A percentile compares a stretch with the other conserved stretches of the same genome.
phyloP scores from a whole-genome alignment of 306 rosid genomes.

The Quercus glauca region DNA sequence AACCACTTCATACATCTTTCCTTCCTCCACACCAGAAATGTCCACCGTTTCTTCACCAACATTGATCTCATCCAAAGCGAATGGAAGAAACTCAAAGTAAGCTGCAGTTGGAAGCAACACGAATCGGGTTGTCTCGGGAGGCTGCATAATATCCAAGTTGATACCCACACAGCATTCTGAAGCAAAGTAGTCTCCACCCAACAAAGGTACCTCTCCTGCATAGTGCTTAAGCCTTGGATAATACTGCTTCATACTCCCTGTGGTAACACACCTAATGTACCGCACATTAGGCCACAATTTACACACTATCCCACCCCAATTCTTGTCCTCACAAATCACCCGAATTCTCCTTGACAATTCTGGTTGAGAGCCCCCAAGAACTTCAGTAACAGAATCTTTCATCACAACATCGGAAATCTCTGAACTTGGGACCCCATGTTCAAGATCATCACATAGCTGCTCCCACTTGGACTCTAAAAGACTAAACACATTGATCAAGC shows the following conservation, averaged over 20 bases:
- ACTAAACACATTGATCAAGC: conserved; percentile 40
- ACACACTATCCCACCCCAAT: conserved; percentile 49
- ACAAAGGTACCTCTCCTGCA: conserved; percentile 53
- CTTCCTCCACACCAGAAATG: conserved; percentile 43
- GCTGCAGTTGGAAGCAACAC: conserved; percentile 61
- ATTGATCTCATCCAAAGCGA: conserved; percentile 31
- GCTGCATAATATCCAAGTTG: conserved; percentile 51
- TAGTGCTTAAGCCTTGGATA: conserved; percentile 48
- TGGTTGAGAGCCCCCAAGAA: conserved; percentile 53
- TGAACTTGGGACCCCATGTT: conserved; percentile 38
- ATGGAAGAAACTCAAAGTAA: conserved; percentile 78
- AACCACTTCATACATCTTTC: conserved; percentile 72
- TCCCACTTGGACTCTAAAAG: conserved; percentile 54
- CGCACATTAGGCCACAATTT: conserved; percentile 56
- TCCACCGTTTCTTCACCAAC: conserved; percentile 43
- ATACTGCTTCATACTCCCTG: conserved; percentile 67
- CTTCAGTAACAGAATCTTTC: conserved; percentile 41
- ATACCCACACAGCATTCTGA: conserved; percentile 63
- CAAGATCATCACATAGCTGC: conserved; percentile 55
- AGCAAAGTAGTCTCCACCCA: conserved; percentile 62
- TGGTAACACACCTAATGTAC: conserved; percentile 52
- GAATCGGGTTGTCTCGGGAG: conserved; percentile 49
- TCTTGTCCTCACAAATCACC: conserved; percentile 32
- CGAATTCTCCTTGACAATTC: conserved; percentile 49
- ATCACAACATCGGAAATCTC: conserved; percentile 44